These are phyloP conservation scores for Podochytrium sp. DNA, from an alignment of 192 early-diverging fungal genomes.

Conservation along the genomic window DNA sequence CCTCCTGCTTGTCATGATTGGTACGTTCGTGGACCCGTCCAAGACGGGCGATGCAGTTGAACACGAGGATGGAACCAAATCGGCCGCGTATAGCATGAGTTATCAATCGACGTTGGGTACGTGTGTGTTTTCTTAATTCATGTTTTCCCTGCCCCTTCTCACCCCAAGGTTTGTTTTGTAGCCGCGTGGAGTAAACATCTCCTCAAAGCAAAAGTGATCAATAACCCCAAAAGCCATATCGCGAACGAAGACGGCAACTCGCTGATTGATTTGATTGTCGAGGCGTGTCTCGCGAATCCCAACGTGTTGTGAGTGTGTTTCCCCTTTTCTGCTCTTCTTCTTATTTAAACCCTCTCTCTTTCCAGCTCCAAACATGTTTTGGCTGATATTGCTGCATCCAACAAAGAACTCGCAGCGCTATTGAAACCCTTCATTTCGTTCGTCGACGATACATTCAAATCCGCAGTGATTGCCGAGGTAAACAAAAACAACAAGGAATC, in stretches of 20 bases:
- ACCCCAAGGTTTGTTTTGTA: neutral
- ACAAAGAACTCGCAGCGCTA: neutral
- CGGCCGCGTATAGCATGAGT: neutral
- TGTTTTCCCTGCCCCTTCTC: neutral
- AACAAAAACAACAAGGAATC: neutral
- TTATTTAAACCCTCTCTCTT: neutral
- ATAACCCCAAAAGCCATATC: neutral
- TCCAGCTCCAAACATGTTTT: slow-evolving; percentile 4
- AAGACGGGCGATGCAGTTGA: neutral
- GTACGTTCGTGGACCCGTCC: slow-evolving; percentile 2
- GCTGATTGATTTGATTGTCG: slow-evolving; percentile 3
- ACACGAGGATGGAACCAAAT: neutral
- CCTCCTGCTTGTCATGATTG: slow-evolving; percentile 39
- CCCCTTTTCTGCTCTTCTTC: neutral
- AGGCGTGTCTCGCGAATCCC: slow-evolving; percentile 18
- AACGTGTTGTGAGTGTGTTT: slow-evolving; percentile 11
- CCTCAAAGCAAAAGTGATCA: neutral
- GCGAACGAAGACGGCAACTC: neutral
- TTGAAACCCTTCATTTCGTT: slow-evolving; percentile 20
- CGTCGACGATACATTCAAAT: slow-evolving; percentile 14
- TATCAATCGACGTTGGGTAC: slow-evolving; percentile 18
- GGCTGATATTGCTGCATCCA: neutral
- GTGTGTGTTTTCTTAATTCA: neutral
- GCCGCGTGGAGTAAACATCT: slow-evolving; percentile 30
- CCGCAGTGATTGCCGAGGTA: neutral